Base-by-base conservation (phyloP, 208 protist species). In the Acanthamoeba healyi region DNA sequence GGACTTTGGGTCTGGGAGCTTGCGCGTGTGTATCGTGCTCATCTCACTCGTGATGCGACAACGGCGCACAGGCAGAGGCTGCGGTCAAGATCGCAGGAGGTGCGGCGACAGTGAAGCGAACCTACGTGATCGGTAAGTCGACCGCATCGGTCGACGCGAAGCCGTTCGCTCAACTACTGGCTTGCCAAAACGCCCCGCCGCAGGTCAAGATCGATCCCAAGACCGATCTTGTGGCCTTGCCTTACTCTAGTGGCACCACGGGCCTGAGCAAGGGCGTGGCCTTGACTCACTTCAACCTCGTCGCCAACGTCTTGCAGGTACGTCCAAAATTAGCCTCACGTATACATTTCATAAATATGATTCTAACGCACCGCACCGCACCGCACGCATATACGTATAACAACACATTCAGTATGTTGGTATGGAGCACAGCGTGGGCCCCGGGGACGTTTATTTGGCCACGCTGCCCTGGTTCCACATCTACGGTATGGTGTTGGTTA, bases 191-290 rank as follows among this genome's bases (percentile, higher is more conserved):
- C n/a, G 70, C 19, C 6, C 70, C 58, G 22, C 63, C 26, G 9
- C 42, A 40, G 42, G 84, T 91, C 46, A 54, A 94, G 84, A 87
- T 94, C 44, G 19, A 63, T 51, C 63, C 56, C 42, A 94, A 89
- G 36, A 65, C 74, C 34, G 63, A 94, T 26, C 29, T 84, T 24
- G 77, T 61, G 19, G 58, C 54, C 24, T 29, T 77, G 38, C 79
- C 42, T 24, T 87, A 72, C n/a, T 22, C 93, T 12, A 61, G 97
- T 36, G 98, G 98, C 32, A 99, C 98, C 14, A 98, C 92, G 19
- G 98, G 98, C 14, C 93, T 98, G 24, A 98, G 98, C 46, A 99
- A 99, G 95, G 98, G 98, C 19, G 98, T 99, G n/a, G 97, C 97
- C 96, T 96, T 99, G 34, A 98, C 98, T 9, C 98, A 99, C 96